phyloP scores from a whole-genome alignment of 495 filamentous ascomycete species.

The Lasiosphaeriaceae sp. region DNA sequence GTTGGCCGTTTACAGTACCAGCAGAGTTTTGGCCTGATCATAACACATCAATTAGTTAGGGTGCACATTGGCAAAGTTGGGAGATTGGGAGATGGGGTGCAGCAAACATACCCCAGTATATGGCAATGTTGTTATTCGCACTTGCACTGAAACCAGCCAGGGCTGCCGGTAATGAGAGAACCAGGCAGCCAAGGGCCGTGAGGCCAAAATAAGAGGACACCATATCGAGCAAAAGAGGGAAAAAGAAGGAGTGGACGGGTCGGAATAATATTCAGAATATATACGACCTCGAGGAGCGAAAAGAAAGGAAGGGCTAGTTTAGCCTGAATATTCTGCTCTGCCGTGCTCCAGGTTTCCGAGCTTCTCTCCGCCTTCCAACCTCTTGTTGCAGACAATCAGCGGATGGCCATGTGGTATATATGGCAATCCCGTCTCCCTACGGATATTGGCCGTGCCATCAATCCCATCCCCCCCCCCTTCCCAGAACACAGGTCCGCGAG shows the following conservation, averaged over 20 bases:
- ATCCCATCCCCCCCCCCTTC: neutral
- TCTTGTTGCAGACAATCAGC: neutral
- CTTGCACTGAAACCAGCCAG: constrained; percentile 46
- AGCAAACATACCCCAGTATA: constrained; percentile 55
- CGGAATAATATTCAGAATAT: neutral
- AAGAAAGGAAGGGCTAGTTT: constrained; percentile 1
- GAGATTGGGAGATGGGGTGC: neutral
- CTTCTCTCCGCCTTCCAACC: neutral
- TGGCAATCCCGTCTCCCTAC: neutral
- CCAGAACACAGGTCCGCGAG: neutral
- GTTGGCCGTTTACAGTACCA: constrained; percentile 38
- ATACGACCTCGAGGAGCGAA: neutral
- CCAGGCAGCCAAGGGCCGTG: constrained; percentile 11
- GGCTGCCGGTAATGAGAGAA: constrained; percentile 1
- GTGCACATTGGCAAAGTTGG: neutral
- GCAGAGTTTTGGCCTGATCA: constrained; percentile 48
- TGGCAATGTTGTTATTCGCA: constrained; percentile 54
- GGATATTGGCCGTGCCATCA: neutral
- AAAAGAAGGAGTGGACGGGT: neutral
- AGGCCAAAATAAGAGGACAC: neutral
- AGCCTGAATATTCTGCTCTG: constrained; percentile 1
- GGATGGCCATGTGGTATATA: neutral
- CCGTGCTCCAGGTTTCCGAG: neutral
- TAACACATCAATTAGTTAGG: neutral
- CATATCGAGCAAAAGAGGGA: constrained; percentile 4